Evolutionary conservation across 768 basidiomycete genomes (phyloP).

Genomic region (Pleurotus giganteus): DNA sequence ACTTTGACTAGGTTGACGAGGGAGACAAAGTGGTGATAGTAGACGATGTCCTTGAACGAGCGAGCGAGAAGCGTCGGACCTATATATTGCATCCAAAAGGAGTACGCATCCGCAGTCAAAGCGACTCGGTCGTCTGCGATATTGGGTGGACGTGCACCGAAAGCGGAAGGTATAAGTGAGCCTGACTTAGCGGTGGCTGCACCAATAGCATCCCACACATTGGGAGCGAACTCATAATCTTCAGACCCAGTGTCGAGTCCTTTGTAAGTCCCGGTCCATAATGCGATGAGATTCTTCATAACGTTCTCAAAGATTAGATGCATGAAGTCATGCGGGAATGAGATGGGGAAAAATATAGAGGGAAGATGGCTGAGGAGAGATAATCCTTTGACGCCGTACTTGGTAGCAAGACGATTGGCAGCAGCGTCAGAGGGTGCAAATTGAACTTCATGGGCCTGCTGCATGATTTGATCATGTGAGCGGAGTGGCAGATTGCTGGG

Average conservation of each 20-base stretch:
- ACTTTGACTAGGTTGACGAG: slow-evolving; percentile 34
- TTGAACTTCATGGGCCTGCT: slow-evolving; percentile 21
- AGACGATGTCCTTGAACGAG: slow-evolving; percentile 26
- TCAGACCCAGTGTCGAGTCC: slow-evolving; percentile 24
- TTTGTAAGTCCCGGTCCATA: slow-evolving; percentile 44
- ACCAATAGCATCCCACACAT: slow-evolving; percentile 40
- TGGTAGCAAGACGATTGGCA: slow-evolving; percentile 20
- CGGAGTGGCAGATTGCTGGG: slow-evolving; percentile 31
- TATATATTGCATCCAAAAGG: slow-evolving; percentile 38
- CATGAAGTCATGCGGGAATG: slow-evolving; percentile 50
- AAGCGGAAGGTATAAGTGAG: slow-evolving; percentile 35
- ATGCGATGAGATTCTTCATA: slow-evolving; percentile 33
- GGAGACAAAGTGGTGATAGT: slow-evolving; percentile 40
- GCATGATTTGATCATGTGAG: slow-evolving; percentile 26
- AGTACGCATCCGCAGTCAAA: no score
- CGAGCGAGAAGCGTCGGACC: slow-evolving; percentile 34
- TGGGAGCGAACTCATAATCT: slow-evolving; percentile 24
- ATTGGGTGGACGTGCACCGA: slow-evolving; percentile 33
- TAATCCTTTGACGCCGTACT: slow-evolving; percentile 31
- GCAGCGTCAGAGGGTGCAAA: slow-evolving; percentile 17
- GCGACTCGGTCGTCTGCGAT: slow-evolving; percentile 21
- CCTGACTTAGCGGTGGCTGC: slow-evolving; percentile 29
- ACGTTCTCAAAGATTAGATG: slow-evolving; percentile 47
- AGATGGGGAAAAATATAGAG: slow-evolving; percentile 33
- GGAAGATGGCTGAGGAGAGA: slow-evolving; percentile 28